Evolutionary conservation across 2,329 filamentous ascomycete species (phyloP).

Genomic region (Bipolaris sorokiniana): DNA sequence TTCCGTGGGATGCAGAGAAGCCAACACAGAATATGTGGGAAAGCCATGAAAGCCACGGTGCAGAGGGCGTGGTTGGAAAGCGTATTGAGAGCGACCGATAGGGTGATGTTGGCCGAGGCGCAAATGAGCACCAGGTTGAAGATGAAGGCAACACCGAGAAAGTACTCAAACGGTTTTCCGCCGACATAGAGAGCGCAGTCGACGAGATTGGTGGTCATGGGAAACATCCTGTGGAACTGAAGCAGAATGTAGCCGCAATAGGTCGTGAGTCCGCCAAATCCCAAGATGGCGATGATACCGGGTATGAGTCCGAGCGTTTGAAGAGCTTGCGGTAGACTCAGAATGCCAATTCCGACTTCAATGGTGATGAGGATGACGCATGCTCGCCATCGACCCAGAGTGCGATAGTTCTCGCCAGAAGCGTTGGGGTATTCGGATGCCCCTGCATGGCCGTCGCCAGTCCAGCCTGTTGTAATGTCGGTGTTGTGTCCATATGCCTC

Average conservation of each 20-base stretch:
- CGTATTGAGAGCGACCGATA: constrained; percentile 67
- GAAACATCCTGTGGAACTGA: constrained; percentile 35
- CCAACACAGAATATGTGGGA: constrained; percentile 66
- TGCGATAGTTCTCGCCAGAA: constrained; percentile 33
- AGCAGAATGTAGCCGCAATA: constrained; percentile 38
- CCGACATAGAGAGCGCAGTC: constrained; percentile 38
- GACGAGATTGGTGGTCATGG: constrained; percentile 40
- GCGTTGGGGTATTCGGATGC: constrained; percentile 30
- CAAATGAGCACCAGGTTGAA: constrained; percentile 40
- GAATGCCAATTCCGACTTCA: constrained; percentile 40
- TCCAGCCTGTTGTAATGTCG: constrained; percentile 34
- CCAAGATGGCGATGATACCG: constrained; percentile 40
- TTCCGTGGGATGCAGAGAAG: constrained; percentile 67
- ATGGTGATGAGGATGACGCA: constrained; percentile 42
- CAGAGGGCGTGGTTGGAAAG: constrained; percentile 67
- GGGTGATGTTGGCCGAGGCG: constrained; percentile 37
- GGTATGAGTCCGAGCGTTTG: constrained; percentile 38
- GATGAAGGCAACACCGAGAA: constrained; percentile 33
- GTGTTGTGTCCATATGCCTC: constrained; percentile 32
- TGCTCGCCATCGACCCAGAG: constrained; percentile 37
- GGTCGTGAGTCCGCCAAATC: constrained; percentile 34
- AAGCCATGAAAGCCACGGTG: constrained; percentile 67
- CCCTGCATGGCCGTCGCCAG: constrained; percentile 31
- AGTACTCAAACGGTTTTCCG: constrained; percentile 35
- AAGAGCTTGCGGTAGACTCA: constrained; percentile 37